phyloP scores from a whole-genome alignment of 2,329 filamentous ascomycete species.

The Nothophaeocryptopus gaeumannii region DNA sequence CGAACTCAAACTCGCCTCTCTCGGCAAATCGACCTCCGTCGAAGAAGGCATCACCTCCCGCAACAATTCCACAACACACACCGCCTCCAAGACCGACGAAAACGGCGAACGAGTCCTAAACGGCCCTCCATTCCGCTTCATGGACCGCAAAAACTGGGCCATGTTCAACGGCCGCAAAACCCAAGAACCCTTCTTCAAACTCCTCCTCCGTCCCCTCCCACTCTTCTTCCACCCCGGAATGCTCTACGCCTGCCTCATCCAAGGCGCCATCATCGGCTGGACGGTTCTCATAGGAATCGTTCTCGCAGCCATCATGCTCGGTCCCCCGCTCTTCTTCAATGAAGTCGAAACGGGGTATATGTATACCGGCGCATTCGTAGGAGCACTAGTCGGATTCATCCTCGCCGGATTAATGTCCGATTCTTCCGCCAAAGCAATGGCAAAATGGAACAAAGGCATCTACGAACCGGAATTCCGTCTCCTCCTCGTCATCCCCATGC shows the following conservation, averaged over 20 bases:
- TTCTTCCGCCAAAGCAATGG: slow-evolving; percentile 66
- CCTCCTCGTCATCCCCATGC: slow-evolving; percentile 75
- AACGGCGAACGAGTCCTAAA: neutral
- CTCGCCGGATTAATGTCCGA: slow-evolving; percentile 75
- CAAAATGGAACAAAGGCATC: slow-evolving; percentile 70
- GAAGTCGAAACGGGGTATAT: slow-evolving; percentile 81
- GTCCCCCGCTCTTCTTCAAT: slow-evolving; percentile 75
- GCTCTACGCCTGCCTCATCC: slow-evolving; percentile 75
- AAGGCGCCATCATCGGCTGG: slow-evolving; percentile 91
- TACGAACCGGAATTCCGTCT: slow-evolving; percentile 93
- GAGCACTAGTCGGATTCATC: slow-evolving; percentile 72
- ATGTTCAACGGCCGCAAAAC: slow-evolving; percentile 82
- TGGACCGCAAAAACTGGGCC: slow-evolving; percentile 23
- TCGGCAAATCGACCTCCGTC: neutral
- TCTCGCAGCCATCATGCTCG: slow-evolving; percentile 76
- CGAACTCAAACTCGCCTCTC: neutral
- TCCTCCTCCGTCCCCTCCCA: slow-evolving; percentile 71
- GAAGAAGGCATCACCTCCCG: neutral
- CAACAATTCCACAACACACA: slow-evolving; percentile 1
- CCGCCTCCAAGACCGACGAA: neutral
- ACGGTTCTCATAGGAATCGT: slow-evolving; percentile 88
- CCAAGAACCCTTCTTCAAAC: slow-evolving; percentile 66
- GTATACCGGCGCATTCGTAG: slow-evolving; percentile 81
- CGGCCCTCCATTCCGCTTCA: slow-evolving; percentile 11
- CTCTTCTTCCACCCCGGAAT: slow-evolving; percentile 83